phyloP scores from a whole-genome alignment of 257 asterid genomes.

The Capsicum baccatum region DNA sequence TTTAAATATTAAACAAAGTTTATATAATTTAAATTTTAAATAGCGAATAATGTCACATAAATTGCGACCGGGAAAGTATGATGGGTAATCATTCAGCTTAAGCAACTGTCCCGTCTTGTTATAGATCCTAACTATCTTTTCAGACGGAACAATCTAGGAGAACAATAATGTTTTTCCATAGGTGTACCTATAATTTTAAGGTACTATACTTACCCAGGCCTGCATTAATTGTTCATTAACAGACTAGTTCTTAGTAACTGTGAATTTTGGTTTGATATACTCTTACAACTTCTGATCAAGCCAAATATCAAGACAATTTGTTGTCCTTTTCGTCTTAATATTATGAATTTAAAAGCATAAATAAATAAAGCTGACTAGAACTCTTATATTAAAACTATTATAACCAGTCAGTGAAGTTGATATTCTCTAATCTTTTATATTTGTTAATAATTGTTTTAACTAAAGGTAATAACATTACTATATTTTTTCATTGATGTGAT shows the following conservation, averaged over 20 bases:
- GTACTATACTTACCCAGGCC: not conserved
- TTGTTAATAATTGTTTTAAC: not conserved
- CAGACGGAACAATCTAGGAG: conserved; percentile 19
- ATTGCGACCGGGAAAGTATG: too few species aligned
- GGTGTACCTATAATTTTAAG: not conserved
- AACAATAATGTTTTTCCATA: not conserved
- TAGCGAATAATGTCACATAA: too few species aligned
- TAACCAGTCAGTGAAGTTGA: not conserved
- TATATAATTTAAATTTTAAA: too few species aligned
- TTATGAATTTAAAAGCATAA: conserved; percentile 10
- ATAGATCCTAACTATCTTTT: not conserved
- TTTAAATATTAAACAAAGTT: too few species aligned
- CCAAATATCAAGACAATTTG: conserved; percentile 35
- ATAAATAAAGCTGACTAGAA: not conserved
- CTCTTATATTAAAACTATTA: not conserved
- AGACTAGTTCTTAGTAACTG: not conserved
- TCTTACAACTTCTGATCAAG: not conserved
- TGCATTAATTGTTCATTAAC: conserved; percentile 14
- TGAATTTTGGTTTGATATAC: not conserved
- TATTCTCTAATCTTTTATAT: not conserved
- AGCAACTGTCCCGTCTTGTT: not conserved
- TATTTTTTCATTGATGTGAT: not conserved
- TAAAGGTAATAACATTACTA: not conserved
- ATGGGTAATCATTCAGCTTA: not conserved
- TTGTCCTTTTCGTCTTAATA: conserved; percentile 27